Percentiles rank a stretch among this genome's conserved stretches.
phyloP scores from a whole-genome alignment of 805 yeast genomes.

The Lachancea nothofagi region DNA sequence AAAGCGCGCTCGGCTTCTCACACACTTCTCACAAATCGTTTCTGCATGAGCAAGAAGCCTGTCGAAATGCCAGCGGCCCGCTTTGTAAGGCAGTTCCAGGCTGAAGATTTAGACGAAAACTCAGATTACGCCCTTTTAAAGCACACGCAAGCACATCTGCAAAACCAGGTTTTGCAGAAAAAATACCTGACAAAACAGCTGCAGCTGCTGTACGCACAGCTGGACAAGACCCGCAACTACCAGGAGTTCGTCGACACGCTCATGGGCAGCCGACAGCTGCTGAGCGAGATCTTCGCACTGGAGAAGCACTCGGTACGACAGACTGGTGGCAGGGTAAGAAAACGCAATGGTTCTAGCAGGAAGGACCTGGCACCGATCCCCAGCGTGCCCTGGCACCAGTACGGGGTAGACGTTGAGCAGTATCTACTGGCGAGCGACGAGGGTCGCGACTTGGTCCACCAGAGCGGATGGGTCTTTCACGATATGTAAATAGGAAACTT shows the following conservation, averaged over 20 bases:
- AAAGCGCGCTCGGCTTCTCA: no score
- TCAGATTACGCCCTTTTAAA: conserved; percentile 21
- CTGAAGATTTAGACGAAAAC: conserved; percentile 17
- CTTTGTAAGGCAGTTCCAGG: conserved; percentile 23
- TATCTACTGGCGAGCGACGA: conserved; percentile 13
- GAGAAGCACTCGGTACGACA: no score
- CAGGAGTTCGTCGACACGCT: conserved; percentile 30
- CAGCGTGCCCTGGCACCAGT: conserved; percentile 25
- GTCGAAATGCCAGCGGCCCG: conserved; percentile 5
- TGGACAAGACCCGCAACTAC: conserved; percentile 28
- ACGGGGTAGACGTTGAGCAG: conserved; percentile 23
- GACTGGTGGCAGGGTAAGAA: no score
- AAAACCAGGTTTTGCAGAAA: conserved; percentile 17
- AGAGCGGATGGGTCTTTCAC: conserved; percentile 12
- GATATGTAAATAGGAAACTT: conserved; percentile 9
- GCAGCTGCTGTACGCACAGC: conserved; percentile 22
- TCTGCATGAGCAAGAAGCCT: conserved; percentile 4
- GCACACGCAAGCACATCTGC: conserved; percentile 22
- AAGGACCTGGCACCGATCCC: conserved; percentile 5
- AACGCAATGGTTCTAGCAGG: no score
- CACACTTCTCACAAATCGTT: no score
- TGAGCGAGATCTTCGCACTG: conserved; percentile 29
- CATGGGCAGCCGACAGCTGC: conserved; percentile 20
- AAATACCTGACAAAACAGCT: conserved; percentile 22
- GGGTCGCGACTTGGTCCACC: conserved; percentile 8